Percentiles rank a stretch among this genome's conserved stretches.
Conservation (phyloP, 2,329 filamentous ascomycete genomes). For the Juglanconis sp. region DNA sequence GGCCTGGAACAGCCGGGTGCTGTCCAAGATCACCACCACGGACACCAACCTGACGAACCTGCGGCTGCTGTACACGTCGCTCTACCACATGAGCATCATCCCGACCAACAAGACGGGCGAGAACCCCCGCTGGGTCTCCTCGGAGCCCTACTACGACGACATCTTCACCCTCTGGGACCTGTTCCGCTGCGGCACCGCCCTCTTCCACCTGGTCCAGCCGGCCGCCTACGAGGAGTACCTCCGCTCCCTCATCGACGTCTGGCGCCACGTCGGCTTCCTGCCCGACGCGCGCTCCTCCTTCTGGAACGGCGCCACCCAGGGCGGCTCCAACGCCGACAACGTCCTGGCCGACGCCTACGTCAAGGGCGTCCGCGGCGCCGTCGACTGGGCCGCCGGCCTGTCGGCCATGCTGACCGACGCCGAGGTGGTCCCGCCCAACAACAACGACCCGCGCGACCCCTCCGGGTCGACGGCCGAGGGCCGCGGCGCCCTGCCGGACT, state of each 20-base stretch:
- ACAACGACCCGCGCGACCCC: constrained; percentile 52
- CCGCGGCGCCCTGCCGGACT: constrained; percentile 66
- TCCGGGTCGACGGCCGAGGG: constrained; percentile 66
- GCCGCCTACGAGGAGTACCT: constrained; percentile 62
- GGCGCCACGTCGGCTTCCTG: constrained; percentile 60
- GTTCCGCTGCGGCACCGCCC: constrained; percentile 62
- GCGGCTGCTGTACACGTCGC: constrained; percentile 60
- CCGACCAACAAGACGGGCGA: constrained; percentile 70
- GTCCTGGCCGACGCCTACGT: constrained; percentile 70
- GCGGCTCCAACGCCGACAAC: constrained; percentile 68
- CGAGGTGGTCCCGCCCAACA: constrained; percentile 58
- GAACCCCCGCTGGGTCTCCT: constrained; percentile 62
- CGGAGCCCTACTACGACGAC: constrained; percentile 69
- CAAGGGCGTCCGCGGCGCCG: constrained; percentile 59
- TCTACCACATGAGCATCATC: constrained; percentile 69
- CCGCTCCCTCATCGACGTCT: constrained; percentile 66
- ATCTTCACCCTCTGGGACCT: constrained; percentile 67
- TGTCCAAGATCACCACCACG: constrained; percentile 61
- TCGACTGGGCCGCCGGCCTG: constrained; percentile 64
- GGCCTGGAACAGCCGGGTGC: constrained; percentile 59
- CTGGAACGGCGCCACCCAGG: constrained; percentile 66
- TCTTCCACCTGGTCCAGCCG: constrained; percentile 65
- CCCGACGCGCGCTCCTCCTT: constrained; percentile 66
- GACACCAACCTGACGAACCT: constrained; percentile 54
- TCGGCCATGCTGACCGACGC: constrained; percentile 65